phyloP scores from a whole-genome alignment of 2,329 filamentous ascomycete species.

The Acrocalymma vagum region DNA sequence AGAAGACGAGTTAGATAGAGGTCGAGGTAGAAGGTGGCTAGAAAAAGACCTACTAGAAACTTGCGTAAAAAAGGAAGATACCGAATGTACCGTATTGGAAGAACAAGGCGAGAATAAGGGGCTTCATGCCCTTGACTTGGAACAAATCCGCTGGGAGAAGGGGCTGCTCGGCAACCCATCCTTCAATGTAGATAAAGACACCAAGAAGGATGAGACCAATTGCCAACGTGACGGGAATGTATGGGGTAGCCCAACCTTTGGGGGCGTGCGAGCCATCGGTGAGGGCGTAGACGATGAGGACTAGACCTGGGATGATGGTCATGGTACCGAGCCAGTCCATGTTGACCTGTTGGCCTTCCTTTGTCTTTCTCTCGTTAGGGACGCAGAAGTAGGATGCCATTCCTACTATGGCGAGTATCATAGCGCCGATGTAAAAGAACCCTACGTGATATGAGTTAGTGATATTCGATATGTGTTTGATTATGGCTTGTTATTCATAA shows the following conservation, averaged over 20 bases:
- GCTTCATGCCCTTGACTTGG: conserved; percentile 70
- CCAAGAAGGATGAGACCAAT: conserved; percentile 68
- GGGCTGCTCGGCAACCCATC: conserved; percentile 72
- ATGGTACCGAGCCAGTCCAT: conserved; percentile 50
- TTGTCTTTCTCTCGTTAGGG: conserved; percentile 24
- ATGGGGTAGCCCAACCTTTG: conserved; percentile 75
- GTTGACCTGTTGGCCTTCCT: conserved; percentile 25
- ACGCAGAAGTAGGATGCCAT: conserved; percentile 39
- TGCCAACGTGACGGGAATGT: conserved; percentile 72
- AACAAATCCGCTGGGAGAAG: conserved; percentile 77
- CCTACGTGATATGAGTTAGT: no score
- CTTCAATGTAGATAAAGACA: conserved; percentile 74
- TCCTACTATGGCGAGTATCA: conserved; percentile 41
- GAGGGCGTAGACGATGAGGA: conserved; percentile 77
- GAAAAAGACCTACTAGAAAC: conserved; percentile 39
- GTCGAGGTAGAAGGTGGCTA: background rate
- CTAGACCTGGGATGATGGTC: conserved; percentile 60
- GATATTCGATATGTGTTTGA: no score
- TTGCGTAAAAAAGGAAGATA: conserved; percentile 49
- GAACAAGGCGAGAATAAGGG: conserved; percentile 42
- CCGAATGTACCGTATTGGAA: conserved; percentile 56
- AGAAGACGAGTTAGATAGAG: conserved; percentile 5
- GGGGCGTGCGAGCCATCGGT: conserved; percentile 76
- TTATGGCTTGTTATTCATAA: no score
- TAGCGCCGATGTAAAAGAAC: conserved; percentile 45